Percentiles rank a stretch among this genome's conserved stretches.
These are phyloP conservation scores for Podospora appendiculata DNA, from an alignment of 495 filamentous ascomycete species.

Conservation along the genomic window DNA sequence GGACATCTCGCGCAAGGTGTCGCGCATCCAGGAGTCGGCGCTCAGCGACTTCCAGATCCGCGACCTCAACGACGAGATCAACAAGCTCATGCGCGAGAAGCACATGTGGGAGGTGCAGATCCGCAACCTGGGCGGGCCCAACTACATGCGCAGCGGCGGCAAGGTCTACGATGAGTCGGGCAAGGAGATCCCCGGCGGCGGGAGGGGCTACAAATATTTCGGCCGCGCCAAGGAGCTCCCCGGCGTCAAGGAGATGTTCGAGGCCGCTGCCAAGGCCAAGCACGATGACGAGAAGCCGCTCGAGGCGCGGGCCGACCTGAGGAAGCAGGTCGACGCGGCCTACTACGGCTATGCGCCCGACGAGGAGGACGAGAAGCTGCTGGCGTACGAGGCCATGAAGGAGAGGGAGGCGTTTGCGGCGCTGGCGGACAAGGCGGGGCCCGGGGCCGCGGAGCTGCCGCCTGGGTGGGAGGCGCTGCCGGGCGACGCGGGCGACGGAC, in stretches of 20 bases:
- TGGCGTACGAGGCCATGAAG: constrained; percentile 75
- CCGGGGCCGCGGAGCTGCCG: constrained; percentile 29
- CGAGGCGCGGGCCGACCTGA: constrained; percentile 59
- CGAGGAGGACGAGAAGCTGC: constrained; percentile 81
- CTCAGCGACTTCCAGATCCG: constrained; percentile 94
- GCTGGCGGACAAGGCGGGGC: constrained; percentile 29
- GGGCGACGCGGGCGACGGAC: constrained; percentile 76
- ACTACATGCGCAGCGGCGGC: constrained; percentile 91
- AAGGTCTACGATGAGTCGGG: constrained; percentile 89
- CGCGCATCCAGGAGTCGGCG: constrained; percentile 83
- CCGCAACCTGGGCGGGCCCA: constrained; percentile 85
- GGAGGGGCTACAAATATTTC: constrained; percentile 81
- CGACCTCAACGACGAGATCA: constrained; percentile 98
- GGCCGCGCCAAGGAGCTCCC: constrained; percentile 85
- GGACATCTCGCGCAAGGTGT: constrained; percentile 92
- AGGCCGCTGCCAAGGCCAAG: constrained; percentile 54
- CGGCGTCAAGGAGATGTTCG: constrained; percentile 95
- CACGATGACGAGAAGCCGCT: constrained; percentile 48
- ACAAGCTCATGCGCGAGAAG: constrained; percentile 97
- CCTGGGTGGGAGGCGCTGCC: constrained; percentile 78
- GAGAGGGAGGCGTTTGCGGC: constrained; percentile 73
- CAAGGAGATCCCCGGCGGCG: constrained; percentile 79
- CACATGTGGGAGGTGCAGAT: constrained; percentile 98
- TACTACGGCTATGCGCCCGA: constrained; percentile 95
- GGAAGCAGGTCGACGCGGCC: constrained; percentile 80